Conservation (phyloP, 2,329 filamentous ascomycete genomes). For the Colletotrichum chlorophyti region DNA sequence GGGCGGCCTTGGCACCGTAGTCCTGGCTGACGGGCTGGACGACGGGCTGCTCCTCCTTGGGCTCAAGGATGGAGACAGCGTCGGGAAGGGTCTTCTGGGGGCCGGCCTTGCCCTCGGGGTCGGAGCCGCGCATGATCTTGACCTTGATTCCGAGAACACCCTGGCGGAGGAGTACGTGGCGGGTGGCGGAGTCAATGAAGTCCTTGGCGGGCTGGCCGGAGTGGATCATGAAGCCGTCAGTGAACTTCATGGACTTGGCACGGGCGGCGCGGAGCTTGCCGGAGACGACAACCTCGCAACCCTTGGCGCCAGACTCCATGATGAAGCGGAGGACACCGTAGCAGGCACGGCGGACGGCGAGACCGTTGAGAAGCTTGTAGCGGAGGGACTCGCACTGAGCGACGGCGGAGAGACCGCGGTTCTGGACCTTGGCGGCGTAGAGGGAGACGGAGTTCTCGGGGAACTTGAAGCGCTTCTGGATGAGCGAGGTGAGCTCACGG, state of each 20-base stretch:
- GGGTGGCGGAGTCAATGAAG: conserved; percentile 98
- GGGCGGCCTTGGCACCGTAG: conserved; percentile 90
- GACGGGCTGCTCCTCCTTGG: conserved; percentile 98
- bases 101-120: conserved; percentile 98
- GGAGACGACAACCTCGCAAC: conserved; percentile 99
- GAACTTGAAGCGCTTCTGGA: conserved; percentile 99
- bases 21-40: conserved; percentile 97
- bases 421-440: conserved; percentile 99
- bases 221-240: conserved; percentile 99
- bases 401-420: conserved; percentile 99
- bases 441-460: conserved; percentile 99
- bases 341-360: conserved; percentile 97
- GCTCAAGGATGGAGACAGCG: conserved; percentile 99
- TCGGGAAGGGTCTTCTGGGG: conserved; percentile 97
- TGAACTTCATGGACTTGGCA: conserved; percentile 99
- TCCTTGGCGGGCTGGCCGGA: conserved; percentile 99
- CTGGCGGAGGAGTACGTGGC: conserved; percentile 99
- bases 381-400: conserved; percentile 99
- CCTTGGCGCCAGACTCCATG: conserved; percentile 99
- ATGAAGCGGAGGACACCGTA: conserved; percentile 99
- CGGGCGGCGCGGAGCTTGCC: conserved; percentile 98
- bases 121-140: conserved; percentile 99
- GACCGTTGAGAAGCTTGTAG: conserved; percentile 99
- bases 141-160: conserved; percentile 99
- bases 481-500: conserved; percentile 99